Conservation (phyloP, 2,329 filamentous ascomycete species). For the Elsinoe necatrix region DNA sequence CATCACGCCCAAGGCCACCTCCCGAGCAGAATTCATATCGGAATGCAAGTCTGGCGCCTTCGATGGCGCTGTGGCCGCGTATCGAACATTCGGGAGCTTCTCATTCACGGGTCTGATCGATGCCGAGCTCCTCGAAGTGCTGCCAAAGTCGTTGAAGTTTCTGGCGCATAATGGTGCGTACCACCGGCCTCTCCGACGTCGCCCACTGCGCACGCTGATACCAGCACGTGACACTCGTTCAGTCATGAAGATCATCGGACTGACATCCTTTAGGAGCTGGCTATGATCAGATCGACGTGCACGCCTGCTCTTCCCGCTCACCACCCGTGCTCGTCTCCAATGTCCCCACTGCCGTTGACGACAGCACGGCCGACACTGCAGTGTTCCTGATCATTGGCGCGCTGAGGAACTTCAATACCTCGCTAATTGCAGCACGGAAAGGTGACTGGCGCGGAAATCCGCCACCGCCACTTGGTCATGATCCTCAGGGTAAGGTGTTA, state of each 20-base stretch:
- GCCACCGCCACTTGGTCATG: conserved; percentile 55
- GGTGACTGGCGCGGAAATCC: conserved; percentile 58
- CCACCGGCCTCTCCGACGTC: background rate
- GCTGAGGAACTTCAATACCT: conserved; percentile 61
- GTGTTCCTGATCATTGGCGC: conserved; percentile 77
- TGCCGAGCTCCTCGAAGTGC: conserved; percentile 53
- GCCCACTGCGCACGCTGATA: background rate
- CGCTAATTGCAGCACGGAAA: conserved; percentile 56
- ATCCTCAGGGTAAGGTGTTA: conserved; percentile 68
- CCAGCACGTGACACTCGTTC: background rate
- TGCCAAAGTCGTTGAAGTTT: conserved; percentile 34
- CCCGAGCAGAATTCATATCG: conserved; percentile 58
- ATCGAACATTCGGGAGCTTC: conserved; percentile 61
- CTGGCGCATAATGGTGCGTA: conserved; percentile 39
- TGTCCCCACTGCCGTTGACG: conserved; percentile 70
- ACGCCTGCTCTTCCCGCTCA: conserved; percentile 57
- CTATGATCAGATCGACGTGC: conserved; percentile 73
- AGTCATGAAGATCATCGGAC: background rate
- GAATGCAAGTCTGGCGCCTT: conserved; percentile 58
- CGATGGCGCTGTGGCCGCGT: conserved; percentile 57
- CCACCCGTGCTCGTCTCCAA: conserved; percentile 63
- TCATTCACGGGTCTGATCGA: conserved; percentile 61
- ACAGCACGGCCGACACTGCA: conserved; percentile 72
- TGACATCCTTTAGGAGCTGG: conserved; percentile 55
- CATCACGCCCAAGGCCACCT: conserved; percentile 51